Conservation (phyloP, 345 rosid species). For the Bruguiera sexangula region DNA sequence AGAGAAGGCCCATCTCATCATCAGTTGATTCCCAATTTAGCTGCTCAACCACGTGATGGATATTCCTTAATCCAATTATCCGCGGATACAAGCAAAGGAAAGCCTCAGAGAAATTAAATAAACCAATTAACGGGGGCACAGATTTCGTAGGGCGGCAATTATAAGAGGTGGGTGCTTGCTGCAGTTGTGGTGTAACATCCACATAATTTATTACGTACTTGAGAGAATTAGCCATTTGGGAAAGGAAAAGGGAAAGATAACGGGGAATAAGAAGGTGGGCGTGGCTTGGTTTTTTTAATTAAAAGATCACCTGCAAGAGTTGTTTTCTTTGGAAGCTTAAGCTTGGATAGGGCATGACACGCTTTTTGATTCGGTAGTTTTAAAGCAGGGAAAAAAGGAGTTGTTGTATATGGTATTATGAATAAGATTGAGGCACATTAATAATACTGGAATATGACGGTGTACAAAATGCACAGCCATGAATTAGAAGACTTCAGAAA, state of each 20-base stretch:
- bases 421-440: too few species aligned
- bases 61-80: constrained; percentile 58
- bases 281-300: constrained; percentile 8
- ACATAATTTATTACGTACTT: constrained; percentile 10
- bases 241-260: not conserved
- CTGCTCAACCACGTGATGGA: constrained; percentile 51
- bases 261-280: constrained; percentile 6
- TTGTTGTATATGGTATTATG: too few species aligned
- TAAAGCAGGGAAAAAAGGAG: too few species aligned
- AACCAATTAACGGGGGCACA: too few species aligned
- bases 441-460: too few species aligned
- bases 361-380: too few species aligned
- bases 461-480: too few species aligned
- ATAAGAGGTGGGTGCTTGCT: constrained; percentile 9
- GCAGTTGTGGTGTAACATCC: constrained; percentile 23
- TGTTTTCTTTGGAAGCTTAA: not conserved
- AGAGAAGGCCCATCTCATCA: constrained; percentile 37
- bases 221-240: constrained; percentile 5
- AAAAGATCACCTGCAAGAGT: not conserved
- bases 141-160: constrained; percentile 22
- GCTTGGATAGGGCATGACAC: too few species aligned
- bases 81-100: constrained; percentile 65
- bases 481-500: too few species aligned
- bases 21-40: constrained; percentile 62
- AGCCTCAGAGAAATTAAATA: constrained; percentile 35